These are phyloP conservation scores for Monosporascus sp. DNA, from an alignment of 2,329 filamentous ascomycete genomes.

Conservation along the genomic window DNA sequence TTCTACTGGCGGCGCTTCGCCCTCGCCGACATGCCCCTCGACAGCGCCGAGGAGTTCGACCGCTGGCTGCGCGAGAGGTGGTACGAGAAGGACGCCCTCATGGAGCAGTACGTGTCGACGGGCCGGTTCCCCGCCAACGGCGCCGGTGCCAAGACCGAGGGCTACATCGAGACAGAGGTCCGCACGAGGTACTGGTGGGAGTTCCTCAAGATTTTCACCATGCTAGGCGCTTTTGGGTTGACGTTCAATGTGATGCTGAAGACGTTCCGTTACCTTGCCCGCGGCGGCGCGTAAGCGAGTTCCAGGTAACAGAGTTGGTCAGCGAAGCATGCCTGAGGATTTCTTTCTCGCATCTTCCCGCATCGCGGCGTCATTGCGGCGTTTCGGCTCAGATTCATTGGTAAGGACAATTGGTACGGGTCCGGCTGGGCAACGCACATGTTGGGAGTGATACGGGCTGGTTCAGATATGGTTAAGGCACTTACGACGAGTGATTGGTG, in stretches of 20 bases:
- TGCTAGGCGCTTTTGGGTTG: slow-evolving; percentile 40
- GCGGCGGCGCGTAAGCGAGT: neutral
- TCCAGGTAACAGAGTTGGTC: no score
- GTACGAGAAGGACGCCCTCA: slow-evolving; percentile 84
- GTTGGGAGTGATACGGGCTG: no score
- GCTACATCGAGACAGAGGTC: slow-evolving; percentile 54
- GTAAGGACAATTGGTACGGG: no score
- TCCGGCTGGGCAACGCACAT: no score
- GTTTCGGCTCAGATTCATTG: no score
- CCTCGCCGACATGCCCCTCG: slow-evolving; percentile 73
- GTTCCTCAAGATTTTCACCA: slow-evolving; percentile 48
- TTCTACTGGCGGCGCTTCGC: slow-evolving; percentile 91
- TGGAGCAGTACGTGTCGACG: slow-evolving; percentile 75
- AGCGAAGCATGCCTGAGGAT: no score
- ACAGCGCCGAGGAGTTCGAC: slow-evolving; percentile 70
- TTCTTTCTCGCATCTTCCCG: no score
- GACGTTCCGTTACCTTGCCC: slow-evolving; percentile 6
- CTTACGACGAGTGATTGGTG: neutral
- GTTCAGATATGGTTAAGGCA: no score
- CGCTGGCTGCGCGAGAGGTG: slow-evolving; percentile 80
- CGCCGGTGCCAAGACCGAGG: slow-evolving; percentile 33
- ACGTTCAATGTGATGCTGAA: slow-evolving; percentile 32
- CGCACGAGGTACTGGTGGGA: slow-evolving; percentile 49
- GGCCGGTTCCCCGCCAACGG: slow-evolving; percentile 74
- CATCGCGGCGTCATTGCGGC: no score